Base-by-base conservation (phyloP, 1,139 yeast genomes). In the Nakaseomyces sp. region DNA sequence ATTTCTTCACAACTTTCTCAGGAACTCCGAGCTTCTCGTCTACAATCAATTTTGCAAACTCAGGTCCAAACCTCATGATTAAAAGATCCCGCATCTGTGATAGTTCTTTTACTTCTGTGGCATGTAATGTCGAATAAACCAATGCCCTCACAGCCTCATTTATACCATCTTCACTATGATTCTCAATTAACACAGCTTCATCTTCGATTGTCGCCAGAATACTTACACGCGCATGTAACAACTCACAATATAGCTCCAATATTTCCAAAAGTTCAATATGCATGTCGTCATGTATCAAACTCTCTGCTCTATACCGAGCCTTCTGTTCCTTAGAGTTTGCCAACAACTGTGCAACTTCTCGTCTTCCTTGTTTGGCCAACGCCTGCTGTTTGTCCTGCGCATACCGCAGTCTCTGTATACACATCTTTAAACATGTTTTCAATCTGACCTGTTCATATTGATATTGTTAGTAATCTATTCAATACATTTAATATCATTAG, bases 341-440 rank as follows among this genome's bases (percentile, higher is more conserved):
- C 43, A 88, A 67, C 19, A 87, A 66, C 43, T 82, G 88, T 1
- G 95, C 95, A 67, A 70, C 73, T 30, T 67, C 72, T 47, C 95
- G 70, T 48, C 96, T 70, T 51, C 79, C 86, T 55, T 84, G 93
- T 61, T 87, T 88, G 6, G 93, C 80, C 24, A 85, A 55, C 0
- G 96, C 95, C 1, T 79, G 69, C 54, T 84, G 86, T 66, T 86
- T 86, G 48, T 85, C 87, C 61, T 88, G 95, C 17, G 83, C 73
- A 57, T 86, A 80, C 54, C 86, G 74, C 42, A 88, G 73, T 52
- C 91, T 77, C 56, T 85, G 82, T 35, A 86, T 78, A 24, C 93
- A 83, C 84, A 87, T 84, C 60, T 81, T 82, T 44, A 86, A 69
- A 30, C 81, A 71, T 36, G 89, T 82, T 56, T 81, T 84, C 45